Base-by-base conservation (phyloP, 78 protist species). In the Chrysochromulina tobinii region DNA sequence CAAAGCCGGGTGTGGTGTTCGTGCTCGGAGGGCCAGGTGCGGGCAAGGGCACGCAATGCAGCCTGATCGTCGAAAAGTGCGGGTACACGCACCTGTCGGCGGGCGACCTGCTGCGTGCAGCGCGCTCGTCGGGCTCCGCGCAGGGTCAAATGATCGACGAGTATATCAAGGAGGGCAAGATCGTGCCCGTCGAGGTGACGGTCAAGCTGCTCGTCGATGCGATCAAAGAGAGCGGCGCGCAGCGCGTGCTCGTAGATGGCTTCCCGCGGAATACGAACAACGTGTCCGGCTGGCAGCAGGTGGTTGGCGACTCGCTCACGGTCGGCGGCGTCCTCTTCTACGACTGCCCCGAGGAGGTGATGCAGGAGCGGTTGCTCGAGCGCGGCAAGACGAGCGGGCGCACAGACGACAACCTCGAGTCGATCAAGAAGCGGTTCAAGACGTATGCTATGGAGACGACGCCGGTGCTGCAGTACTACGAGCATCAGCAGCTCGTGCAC, bases 21-120 rank as follows among this genome's bases (percentile, higher is more conserved):
- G 94, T 94, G 9, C 81, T 94, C 15, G 96, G 96, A 8, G 94
- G 94, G 0, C 96, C 96, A 1, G 96, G 96, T 0, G 92, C 92
- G n/a, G 96, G 96, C 57, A 94, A 92, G 61, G 94, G 97, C 59
- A 97, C 99, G 2, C 98, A 96, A 91, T 90, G 97, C 61, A 95
- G 86, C 15, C 69, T 88, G 6, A 92, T 97, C 21, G 97, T 94
- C 51, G 23, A 90, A 72, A 86, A 92, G 18, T 95, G 72, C 73
- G 96, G 96, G 48, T 94, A 75, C 73, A 93, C 79, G 6, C 99
- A 97, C 86, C 69, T 97, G 69, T 92, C 96, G 50, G 99, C 99
- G 7, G 98, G 99, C 51, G 99, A 97, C 48, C 93, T 97, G 53
- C 95, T 97, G 64, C 96, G 99, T 72, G 95, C 93, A 8, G 98